Conservation (phyloP, 225 moss, liverwort and hornwort genomes). For the Physcomitrellopsis africana region DNA sequence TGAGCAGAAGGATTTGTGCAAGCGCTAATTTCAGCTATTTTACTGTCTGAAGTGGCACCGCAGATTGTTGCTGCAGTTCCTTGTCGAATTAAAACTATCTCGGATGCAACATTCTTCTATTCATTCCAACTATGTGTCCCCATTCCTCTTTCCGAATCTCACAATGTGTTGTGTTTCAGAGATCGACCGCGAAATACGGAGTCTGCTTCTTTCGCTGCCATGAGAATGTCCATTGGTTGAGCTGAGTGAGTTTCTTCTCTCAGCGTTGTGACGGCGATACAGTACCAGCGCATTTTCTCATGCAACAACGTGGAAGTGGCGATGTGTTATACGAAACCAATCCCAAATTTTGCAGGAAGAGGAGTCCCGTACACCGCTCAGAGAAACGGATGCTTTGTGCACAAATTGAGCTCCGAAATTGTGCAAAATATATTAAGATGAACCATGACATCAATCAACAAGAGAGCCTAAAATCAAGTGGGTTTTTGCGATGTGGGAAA, state of each 20-base stretch:
- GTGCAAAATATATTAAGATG: background rate
- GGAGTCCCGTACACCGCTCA: background rate
- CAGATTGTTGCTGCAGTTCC: background rate
- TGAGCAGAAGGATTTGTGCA: background rate
- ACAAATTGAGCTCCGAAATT: too few relatives aligned
- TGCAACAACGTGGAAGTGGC: background rate
- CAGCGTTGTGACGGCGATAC: too few relatives aligned
- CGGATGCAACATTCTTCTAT: conserved; percentile 7
- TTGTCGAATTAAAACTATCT: background rate
- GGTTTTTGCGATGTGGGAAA: background rate
- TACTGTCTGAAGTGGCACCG: background rate
- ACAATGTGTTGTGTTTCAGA: background rate
- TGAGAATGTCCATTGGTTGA: background rate
- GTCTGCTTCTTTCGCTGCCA: background rate
- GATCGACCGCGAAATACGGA: background rate
- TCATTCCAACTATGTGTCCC: background rate
- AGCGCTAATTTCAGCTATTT: conserved; percentile 5
- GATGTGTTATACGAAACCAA: background rate
- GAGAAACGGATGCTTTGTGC: background rate
- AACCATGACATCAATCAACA: background rate
- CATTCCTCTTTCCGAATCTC: background rate
- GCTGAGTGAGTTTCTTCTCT: background rate
- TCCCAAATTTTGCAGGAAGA: too few relatives aligned
- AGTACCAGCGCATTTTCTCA: background rate
- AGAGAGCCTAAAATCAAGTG: background rate